Evolutionary conservation across 2,329 filamentous ascomycete genomes (phyloP), one percentile per base, ranked within the genome.

Genomic region (Intubia oerlemansii): DNA sequence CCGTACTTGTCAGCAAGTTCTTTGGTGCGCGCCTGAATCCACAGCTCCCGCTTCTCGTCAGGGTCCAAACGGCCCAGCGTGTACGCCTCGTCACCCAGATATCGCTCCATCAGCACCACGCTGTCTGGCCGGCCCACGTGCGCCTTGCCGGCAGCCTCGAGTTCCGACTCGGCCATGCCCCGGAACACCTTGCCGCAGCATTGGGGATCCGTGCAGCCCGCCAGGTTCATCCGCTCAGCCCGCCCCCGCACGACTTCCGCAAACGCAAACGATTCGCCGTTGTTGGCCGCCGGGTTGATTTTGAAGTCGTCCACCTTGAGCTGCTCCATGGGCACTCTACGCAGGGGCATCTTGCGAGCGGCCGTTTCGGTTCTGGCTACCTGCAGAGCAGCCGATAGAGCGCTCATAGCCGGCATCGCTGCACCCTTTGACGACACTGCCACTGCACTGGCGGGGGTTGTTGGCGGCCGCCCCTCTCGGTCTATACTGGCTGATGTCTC

Each of bases 131-230:
- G 51, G 32, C 22, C 44, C 34, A 43, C 50, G 41, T 37, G 41
- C 34, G 22, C 43, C 21, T 12, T 45, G 46, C 34, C 59, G 37
- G 15, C 50, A 1, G 39, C 39, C 14, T 30, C 34, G 5, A 58
- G 57, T 33, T 61, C 56, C 2, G 56, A 56, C 9, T 54, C 43
- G 17, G 76, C 77, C 42, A 82, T 57, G n/a, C 59, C 57, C 14
- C 67, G 63, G 39, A 82, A 81, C 6, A 66, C 55, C 24, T 65
- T 65, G 13, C 79, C 78, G 40, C 81, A 90, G 48, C 84, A 93
- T 31, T 71, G 62, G 25, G 70, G 57, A 29, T 75, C 67, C 3
- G 68, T 73, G 44, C 84, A 92, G 10, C 77, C 78, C 3, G 68
- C 61, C 8, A 91, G 55, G 34, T 66, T 73, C 28, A 70, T 66